Conservation (phyloP, 2,329 filamentous ascomycete genomes). For the Daldinia sp. region DNA sequence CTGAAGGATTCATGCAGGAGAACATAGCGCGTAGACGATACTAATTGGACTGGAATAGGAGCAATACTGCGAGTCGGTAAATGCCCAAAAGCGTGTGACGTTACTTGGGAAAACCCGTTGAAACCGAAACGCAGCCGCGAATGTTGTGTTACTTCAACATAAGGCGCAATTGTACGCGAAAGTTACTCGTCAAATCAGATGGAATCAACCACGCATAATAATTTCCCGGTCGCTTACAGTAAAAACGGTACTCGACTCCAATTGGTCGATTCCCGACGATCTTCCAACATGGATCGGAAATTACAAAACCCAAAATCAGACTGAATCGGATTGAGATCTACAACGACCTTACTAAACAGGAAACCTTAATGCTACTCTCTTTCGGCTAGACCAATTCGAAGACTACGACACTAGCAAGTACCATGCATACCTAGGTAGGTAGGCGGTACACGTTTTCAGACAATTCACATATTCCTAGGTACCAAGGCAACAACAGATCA, state of each 20-base stretch:
- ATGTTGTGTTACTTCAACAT: background rate
- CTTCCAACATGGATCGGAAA: conserved; percentile 23
- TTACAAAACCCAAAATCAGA: conserved; percentile 7
- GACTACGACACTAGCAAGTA: background rate
- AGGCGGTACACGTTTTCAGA: no score
- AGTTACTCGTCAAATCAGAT: background rate
- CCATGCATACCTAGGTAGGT: no score
- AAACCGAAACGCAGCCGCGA: background rate
- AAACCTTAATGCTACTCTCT: background rate
- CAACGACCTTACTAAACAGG: background rate
- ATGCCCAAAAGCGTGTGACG: conserved; percentile 7
- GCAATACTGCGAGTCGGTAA: no score
- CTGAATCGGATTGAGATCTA: conserved; percentile 9
- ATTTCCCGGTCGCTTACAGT: conserved; percentile 9
- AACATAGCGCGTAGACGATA: no score
- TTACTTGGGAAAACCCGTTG: conserved; percentile 8
- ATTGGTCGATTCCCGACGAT: background rate
- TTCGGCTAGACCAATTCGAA: background rate
- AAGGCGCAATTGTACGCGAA: background rate
- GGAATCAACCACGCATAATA: background rate
- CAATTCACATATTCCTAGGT: background rate
- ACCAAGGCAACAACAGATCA: background rate
- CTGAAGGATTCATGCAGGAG: no score
- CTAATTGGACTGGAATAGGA: no score
- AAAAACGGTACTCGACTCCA: background rate